phyloP scores from a whole-genome alignment of 805 yeast species.

The Diddensiella santjacobensis region DNA sequence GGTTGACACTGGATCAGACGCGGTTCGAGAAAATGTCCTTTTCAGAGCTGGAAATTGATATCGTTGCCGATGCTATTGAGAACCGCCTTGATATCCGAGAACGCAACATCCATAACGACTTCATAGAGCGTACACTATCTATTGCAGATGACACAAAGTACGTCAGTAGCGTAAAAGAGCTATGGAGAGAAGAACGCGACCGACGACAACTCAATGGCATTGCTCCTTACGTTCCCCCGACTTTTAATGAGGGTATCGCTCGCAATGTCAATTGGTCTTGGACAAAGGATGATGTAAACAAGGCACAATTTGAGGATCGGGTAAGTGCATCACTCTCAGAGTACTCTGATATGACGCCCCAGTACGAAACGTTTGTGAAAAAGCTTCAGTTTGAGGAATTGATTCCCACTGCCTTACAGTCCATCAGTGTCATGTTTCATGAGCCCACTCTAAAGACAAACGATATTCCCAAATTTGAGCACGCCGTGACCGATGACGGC shows the following conservation, averaged over 20 bases:
- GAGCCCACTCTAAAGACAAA: slow-evolving; percentile 1
- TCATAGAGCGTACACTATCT: slow-evolving; percentile 36
- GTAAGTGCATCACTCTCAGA: neutral
- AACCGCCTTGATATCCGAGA: slow-evolving; percentile 44
- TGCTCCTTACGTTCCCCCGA: neutral
- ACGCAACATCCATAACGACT: slow-evolving; percentile 49
- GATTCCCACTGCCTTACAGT: slow-evolving; percentile 22
- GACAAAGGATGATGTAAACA: slow-evolving; percentile 8
- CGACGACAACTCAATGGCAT: slow-evolving; percentile 5
- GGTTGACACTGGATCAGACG: slow-evolving; percentile 9
- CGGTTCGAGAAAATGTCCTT: slow-evolving; percentile 53
- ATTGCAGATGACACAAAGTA: slow-evolving; percentile 19
- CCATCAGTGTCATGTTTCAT: slow-evolving; percentile 16
- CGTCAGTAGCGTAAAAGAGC: slow-evolving; percentile 34
- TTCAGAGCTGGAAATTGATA: slow-evolving; percentile 68
- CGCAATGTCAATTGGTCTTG: neutral
- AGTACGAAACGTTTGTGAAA: slow-evolving; percentile 2
- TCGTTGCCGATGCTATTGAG: slow-evolving; percentile 53
- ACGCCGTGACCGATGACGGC: neutral
- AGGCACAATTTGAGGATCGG: slow-evolving; percentile 4
- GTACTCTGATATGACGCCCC: neutral
- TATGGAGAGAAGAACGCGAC: slow-evolving; percentile 49
- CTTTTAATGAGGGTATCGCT: neutral
- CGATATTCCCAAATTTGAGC: neutral
- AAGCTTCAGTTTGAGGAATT: neutral